phyloP scores from a whole-genome alignment of 495 filamentous ascomycete species.

The Lichina pygmaea region DNA sequence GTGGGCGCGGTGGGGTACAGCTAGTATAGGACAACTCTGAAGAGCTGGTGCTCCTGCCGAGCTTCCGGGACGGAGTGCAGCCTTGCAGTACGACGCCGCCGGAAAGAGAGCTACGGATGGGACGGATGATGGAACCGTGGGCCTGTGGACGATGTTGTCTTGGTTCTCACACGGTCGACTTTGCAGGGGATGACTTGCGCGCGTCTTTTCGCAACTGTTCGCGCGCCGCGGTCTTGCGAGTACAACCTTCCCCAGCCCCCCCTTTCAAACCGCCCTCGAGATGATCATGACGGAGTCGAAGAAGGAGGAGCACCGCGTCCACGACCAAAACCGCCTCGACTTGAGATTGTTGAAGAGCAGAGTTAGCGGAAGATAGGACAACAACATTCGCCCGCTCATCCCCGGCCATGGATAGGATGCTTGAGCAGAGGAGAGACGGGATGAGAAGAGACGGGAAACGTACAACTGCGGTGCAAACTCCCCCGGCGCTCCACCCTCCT shows the following conservation, averaged over 20 bases:
- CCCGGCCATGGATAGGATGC: neutral
- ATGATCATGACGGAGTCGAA: constrained; percentile 9
- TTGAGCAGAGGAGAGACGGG: neutral
- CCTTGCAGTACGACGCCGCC: too few relatives aligned
- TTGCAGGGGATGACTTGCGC: too few relatives aligned
- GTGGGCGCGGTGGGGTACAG: too few relatives aligned
- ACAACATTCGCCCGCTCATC: neutral
- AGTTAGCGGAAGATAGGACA: neutral
- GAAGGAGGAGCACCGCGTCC: constrained; percentile 57
- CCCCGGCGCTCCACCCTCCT: constrained; percentile 87
- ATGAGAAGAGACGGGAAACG: constrained; percentile 10
- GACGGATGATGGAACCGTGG: too few relatives aligned
- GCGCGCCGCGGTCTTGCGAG: too few relatives aligned
- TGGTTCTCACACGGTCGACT: too few relatives aligned
- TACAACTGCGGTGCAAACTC: constrained; percentile 87
- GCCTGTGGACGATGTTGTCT: too few relatives aligned
- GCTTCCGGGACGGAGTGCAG: too few relatives aligned
- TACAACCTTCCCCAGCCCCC: constrained; percentile 8
- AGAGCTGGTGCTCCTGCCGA: too few relatives aligned
- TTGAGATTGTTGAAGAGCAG: constrained; percentile 6
- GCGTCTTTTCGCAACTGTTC: too few relatives aligned
- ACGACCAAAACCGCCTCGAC: constrained; percentile 83
- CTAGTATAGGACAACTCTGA: too few relatives aligned
- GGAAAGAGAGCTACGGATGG: too few relatives aligned
- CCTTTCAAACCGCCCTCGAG: neutral